Evolutionary conservation across 1,284 basidiomycete species (phyloP), one percentile per base, ranked within the genome.

Genomic region (Cryptococcus sp.): DNA sequence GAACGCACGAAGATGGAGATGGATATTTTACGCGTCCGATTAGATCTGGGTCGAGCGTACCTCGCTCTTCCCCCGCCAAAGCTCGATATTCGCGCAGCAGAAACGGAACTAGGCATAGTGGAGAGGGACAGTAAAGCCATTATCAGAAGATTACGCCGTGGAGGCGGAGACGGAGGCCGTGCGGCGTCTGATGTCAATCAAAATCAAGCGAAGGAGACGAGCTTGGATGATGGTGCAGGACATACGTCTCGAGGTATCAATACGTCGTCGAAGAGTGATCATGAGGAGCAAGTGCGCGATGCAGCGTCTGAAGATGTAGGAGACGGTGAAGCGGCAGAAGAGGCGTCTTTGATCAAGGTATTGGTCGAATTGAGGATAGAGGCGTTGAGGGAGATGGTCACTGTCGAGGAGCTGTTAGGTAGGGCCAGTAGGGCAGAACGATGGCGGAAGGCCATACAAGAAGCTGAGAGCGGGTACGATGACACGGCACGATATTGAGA

Each of bases 391-490:
- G 27, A 60, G 20, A 45, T 72, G 50, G 64, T 66, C 0, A 8
- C 42, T 11, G 63, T 74, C 6, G 67, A 76, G 45, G 64, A 67
- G 50, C 66, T 57, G 8, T 55, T 71, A 2, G 73, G 73, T 1
- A 52, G 66, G 15, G 42, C 35, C 3, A 60, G 53, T 0, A 61
- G 70, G 27, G 70, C 67, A 1, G 64, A 70, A 27, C 55, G 69
- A 35, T 64, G 65, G 60, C 58, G 60, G 23, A 51, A 54, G 35
- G 45, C 56, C 23, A 50, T 61, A 17, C 47, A 30, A 39, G 51
- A 54, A 39, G 38, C 61, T 23, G 40, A 73, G 53, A 10, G 30
- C 30, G 30, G 10, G 30, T 35, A 35, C 30, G 13, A 35, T 4
- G 5, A 2, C 13, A 35, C 30, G 30, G 10, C 13, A 35, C 8